phyloP scores from a whole-genome alignment of 192 early-diverging fungal species.

The Coemansia sp. region DNA sequence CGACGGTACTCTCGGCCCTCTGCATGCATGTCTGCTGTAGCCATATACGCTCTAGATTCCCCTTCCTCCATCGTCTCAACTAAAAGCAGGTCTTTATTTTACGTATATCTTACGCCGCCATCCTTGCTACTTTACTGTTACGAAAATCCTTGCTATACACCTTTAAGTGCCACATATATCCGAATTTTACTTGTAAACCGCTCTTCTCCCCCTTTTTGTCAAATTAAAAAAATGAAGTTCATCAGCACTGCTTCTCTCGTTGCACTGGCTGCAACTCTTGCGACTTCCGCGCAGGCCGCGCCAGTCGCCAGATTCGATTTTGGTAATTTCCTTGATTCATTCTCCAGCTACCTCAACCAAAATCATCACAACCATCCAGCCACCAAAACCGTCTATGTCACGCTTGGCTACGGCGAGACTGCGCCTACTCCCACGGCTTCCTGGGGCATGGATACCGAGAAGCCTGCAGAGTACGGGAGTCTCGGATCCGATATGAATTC shows the following conservation, averaged over 20 bases:
- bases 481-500: background rate
- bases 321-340: background rate
- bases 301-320: slow-evolving; percentile 11
- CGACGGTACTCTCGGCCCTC: background rate
- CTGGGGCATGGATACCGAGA: background rate
- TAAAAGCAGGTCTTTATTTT: slow-evolving; percentile 2
- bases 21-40: background rate
- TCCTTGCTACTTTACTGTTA: background rate
- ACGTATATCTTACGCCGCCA: background rate
- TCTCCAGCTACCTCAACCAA: slow-evolving; percentile 6
- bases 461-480: background rate
- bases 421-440: background rate
- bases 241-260: slow-evolving; percentile 29
- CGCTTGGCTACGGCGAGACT: slow-evolving; percentile 4
- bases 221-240: slow-evolving; percentile 33
- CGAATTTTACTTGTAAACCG: background rate
- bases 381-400: slow-evolving; percentile 22
- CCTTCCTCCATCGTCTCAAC: background rate
- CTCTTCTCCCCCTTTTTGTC: background rate
- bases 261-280: slow-evolving; percentile 27
- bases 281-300: slow-evolving; percentile 23
- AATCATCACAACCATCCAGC: slow-evolving; percentile 1
- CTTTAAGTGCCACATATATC: background rate
- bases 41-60: background rate
- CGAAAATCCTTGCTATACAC: background rate